phyloP scores from a whole-genome alignment of 306 rosid genomes.

The Castanea crenata region DNA sequence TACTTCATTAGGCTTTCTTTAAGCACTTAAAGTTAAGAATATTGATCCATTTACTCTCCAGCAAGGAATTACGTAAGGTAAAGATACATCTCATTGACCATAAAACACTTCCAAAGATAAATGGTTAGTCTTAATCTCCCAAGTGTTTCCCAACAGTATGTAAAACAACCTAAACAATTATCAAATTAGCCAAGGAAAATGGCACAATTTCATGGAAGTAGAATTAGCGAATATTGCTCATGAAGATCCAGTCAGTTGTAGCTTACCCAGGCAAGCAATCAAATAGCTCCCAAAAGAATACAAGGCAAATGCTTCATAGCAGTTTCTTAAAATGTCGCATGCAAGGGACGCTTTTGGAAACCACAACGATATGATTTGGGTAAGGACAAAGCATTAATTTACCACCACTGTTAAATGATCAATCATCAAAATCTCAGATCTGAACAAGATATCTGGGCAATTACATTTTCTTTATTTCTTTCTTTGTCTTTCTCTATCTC shows the following conservation, averaged over 20 bases:
- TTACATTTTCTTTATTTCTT: too few species aligned
- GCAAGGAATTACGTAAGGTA: neutral
- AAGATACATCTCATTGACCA: neutral
- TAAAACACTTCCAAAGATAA: neutral
- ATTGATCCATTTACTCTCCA: neutral
- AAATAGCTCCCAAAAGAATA: conserved; percentile 91
- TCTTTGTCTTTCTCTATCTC: too few species aligned
- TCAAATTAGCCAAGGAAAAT: neutral
- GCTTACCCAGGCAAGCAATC: conserved; percentile 83
- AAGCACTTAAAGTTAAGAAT: neutral
- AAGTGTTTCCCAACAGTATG: neutral
- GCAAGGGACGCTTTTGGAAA: conserved; percentile 65
- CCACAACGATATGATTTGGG: conserved; percentile 70
- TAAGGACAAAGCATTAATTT: conserved; percentile 21
- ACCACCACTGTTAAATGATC: conserved; percentile 3
- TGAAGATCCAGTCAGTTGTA: neutral
- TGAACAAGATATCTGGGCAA: too few species aligned
- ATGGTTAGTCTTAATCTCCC: neutral
- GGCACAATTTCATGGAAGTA: neutral
- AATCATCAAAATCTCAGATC: neutral
- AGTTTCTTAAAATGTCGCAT: conserved; percentile 82
- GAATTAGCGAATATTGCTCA: neutral
- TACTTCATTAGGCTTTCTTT: neutral
- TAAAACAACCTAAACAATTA: neutral
- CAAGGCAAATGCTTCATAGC: conserved; percentile 92